Base-by-base conservation (phyloP, 2,329 filamentous ascomycete species). In the Pseudogymnoascus sp. region DNA sequence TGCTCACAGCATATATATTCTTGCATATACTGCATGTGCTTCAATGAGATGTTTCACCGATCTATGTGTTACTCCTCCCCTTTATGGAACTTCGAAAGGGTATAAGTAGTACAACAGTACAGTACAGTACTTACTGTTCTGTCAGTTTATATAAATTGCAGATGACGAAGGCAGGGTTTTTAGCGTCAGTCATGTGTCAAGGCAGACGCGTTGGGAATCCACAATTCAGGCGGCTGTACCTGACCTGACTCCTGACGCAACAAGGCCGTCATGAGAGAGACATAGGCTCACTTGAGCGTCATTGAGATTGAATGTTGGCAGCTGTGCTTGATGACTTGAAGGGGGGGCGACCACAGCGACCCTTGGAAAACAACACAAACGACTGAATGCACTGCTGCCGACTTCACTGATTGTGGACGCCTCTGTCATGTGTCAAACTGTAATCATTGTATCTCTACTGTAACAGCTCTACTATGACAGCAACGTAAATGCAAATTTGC, bases 241-340 rank as follows among this genome's bases (percentile, higher is more conserved):
- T 56, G 50, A 56, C 28, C 50, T 56, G 50, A 12, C 50, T 33
- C n/a, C 50, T 56, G 50, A 56, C 28, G 50, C 50, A 56, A 56
- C 50, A 56, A 33, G 10, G 2, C 10, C 50, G 28, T 33, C 50
- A 56, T 35, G 50, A 19, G 50, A 12, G 11, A 35, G 28, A 33
- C 16, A 56, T 33, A 11, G 5, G 50, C 50, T 56, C 26, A 31
- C n/a, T 56, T 4, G 28, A 19, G 10, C 14, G 28, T 56, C n/a
- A 33, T 56, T 14, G 28, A 56, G 16, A 19, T 19, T 22, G 10
- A 56, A 6, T 12, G 2, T 11, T 14, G 26, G 28, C 4, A 56
- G 50, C 16, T 35, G 28, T 35, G 16, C n/a, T 35, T 56, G 26
- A n/a, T 56, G 28, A 7, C 16, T 56, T 56, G 50, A 10, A 14